Base-by-base conservation (phyloP, 1,139 yeast genomes). In the Suhomyces coccinellae region DNA sequence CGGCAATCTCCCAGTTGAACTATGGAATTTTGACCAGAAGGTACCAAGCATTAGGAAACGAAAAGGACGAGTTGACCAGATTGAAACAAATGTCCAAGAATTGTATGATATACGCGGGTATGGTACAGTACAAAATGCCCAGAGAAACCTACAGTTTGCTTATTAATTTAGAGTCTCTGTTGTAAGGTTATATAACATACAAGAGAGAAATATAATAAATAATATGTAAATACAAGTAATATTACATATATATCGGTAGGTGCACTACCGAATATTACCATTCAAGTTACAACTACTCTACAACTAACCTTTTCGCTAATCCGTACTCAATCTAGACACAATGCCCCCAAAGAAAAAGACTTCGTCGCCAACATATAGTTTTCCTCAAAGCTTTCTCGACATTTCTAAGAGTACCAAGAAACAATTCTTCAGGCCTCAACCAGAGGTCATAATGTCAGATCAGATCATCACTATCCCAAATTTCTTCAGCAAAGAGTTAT, bases 111-210 rank as follows among this genome's bases (percentile, higher is more conserved):
- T 95, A 86, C 63, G 96, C 98, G 11, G 98, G 98, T 45, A 86
- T 93, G 85, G 87, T 93, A 33, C 97, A 90, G 66, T 91, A 88
- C 66, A 83, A 87, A 61, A 89, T 93, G 96, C 96, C 98, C 5
- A 77, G 95, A 51, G 97, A 91, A 58, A 84, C 90, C 0, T 90
- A 88, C 62, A 80, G 89, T 55, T 76, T 82, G 43, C 70, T 90
- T 58, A 85, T 89, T 37, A 80, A 79, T 52, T 71, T 90, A 49
- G 97, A 89, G 61, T 77, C 85, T 16, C 71, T 68, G 59, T 64
- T 62, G 48, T 69, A 44, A 20, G 27, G 33, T 36, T 15, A 16
- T 26, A 27, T 27, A 36, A 36, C 7, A 26, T 10, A 20, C 24
- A 20, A 20, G 24, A 20, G 24, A 20, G 24, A n/a, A n/a, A n/a